phyloP scores from a whole-genome alignment of 2,329 filamentous ascomycete species.

The Talaromyces albobiverticillius region DNA sequence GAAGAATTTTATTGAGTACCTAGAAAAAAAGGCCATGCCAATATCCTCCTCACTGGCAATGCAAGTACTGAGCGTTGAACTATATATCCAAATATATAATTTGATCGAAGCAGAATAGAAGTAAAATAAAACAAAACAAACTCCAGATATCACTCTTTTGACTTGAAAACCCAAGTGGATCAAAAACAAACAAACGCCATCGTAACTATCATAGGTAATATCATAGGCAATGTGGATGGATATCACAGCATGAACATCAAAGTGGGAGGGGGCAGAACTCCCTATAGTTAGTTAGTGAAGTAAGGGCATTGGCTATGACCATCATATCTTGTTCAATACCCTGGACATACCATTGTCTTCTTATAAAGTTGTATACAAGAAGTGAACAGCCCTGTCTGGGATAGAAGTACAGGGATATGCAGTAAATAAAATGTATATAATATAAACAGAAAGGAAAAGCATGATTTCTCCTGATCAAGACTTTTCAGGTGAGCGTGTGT shows the following conservation, averaged over 20 bases:
- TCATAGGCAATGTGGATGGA: too few relatives aligned
- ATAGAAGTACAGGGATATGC: neutral
- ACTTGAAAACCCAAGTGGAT: neutral
- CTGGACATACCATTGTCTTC: too few relatives aligned
- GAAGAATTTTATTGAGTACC: too few relatives aligned
- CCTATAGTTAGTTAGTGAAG: neutral
- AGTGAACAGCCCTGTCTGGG: neutral
- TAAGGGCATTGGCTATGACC: neutral
- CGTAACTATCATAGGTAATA: slow-evolving; percentile 2
- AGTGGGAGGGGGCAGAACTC: neutral
- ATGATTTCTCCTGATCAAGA: neutral
- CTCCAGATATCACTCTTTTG: too few relatives aligned
- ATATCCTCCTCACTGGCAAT: too few relatives aligned
- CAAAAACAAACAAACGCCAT: neutral
- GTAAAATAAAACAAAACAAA: too few relatives aligned
- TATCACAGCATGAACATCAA: neutral
- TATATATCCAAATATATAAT: too few relatives aligned
- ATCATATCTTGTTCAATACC: neutral
- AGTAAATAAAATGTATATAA: neutral
- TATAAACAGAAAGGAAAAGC: neutral
- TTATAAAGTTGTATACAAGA: neutral
- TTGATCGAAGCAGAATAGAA: too few relatives aligned
- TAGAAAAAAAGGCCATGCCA: too few relatives aligned
- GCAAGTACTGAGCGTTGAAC: too few relatives aligned
- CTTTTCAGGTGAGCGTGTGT: neutral